A percentile compares a stretch with the other conserved stretches of the same genome.
Evolutionary conservation across 768 basidiomycete species (phyloP).

Genomic region (Brasilioporus rufonigricans): DNA sequence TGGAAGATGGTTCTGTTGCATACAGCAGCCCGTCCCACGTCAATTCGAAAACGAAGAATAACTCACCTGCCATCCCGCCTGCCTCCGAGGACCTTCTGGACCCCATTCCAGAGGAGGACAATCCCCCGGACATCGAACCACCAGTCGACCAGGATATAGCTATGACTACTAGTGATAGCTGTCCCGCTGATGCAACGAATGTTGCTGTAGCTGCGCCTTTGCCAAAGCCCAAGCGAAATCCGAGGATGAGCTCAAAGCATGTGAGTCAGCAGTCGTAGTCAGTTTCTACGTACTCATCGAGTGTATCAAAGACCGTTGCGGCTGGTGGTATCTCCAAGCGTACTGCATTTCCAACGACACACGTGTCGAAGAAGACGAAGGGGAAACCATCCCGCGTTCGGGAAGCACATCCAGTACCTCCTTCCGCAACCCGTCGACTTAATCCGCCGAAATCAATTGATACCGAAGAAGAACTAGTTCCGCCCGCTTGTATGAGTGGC

Average conservation of each 20-base stretch:
- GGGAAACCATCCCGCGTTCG: slow-evolving; percentile 11
- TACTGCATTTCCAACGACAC: slow-evolving; percentile 10
- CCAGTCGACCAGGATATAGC: neutral
- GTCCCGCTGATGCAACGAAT: neutral
- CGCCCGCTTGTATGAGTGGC: slow-evolving; percentile 21
- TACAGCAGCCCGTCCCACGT: neutral
- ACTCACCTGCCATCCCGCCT: neutral
- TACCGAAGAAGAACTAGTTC: slow-evolving; percentile 14
- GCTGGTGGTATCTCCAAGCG: slow-evolving; percentile 20
- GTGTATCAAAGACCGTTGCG: slow-evolving; percentile 18
- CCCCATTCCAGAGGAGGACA: neutral
- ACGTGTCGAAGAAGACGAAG: slow-evolving; percentile 20
- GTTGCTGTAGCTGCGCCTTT: neutral
- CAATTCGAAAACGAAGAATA: neutral
- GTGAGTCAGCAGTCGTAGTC: slow-evolving; percentile 23
- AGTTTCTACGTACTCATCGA: slow-evolving; percentile 17
- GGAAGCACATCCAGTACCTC: slow-evolving; percentile 9
- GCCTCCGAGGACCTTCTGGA: slow-evolving; percentile 1
- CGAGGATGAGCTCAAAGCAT: slow-evolving; percentile 23
- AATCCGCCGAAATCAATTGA: slow-evolving; percentile 14
- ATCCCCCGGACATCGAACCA: neutral
- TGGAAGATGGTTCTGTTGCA: neutral
- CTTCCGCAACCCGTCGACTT: slow-evolving; percentile 9
- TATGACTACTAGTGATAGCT: neutral
- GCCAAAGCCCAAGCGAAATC: slow-evolving; percentile 21